Evolutionary conservation across 768 basidiomycete genomes (phyloP), one percentile per base, ranked within the genome.

Genomic region (Lanmaoa pseudosensibilis): DNA sequence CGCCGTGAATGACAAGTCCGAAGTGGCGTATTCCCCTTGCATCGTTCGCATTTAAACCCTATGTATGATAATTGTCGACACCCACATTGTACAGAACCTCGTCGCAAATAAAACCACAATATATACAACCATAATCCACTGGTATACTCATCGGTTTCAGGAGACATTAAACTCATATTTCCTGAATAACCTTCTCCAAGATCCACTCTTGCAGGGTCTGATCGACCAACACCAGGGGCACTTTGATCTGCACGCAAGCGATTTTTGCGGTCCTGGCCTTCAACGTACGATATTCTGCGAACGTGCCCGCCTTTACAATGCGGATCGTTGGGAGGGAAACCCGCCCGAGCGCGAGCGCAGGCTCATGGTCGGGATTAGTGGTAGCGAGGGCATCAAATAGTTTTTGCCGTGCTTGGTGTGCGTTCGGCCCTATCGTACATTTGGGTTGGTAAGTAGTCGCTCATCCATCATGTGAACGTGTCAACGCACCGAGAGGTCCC

Each of bases 311-410:
- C 21, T 61, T 52, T 5, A 69, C 50, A 3, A 69, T 50, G 5
- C 64, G 64, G 43, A 70, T 55, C 33, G 66, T 65, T 2, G 68
- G 68, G 8, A 59, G 41, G 11, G 58, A 37, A 1, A 56, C 44
- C 18, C 27, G 23, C 8, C 52, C 57, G 1, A 10, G 23, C 3
- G 52, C 44, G 11, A 58, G 36, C 15, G 46, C 55, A 32, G 2
- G 8, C 5, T 43, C 25, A 10, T 45, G 46, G 15, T 46, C 44
- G 1, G 5, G 1, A 11, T 64, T 56, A 1, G 43, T 30, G 18
- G 47, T 11, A 3, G 43, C 44, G 32, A 62, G 54, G 1, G 54
- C 49, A 21, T 64, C 60, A 25, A 64, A 53, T 19, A 59, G 16
- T 45, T 36, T 50, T n/a, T 52, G 50, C 13, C 23, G 23, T 11